Base-by-base conservation (phyloP, 2,329 filamentous ascomycete genomes). In the Cadophora malorum region DNA sequence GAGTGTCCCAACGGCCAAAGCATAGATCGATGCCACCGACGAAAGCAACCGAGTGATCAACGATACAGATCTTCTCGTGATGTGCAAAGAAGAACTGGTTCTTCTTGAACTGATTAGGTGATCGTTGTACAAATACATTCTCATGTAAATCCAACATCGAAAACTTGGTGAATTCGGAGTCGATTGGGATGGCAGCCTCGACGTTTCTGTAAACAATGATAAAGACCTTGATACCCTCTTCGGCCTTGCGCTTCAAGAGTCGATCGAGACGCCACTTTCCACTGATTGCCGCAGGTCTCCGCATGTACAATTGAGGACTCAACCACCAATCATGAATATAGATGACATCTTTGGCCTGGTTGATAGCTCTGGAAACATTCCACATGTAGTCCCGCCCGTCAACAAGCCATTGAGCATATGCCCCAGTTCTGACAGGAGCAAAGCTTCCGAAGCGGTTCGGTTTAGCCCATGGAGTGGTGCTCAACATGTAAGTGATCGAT, bases 321-420 rank as follows among this genome's bases (percentile, higher is more conserved):
- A 99, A 82, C 96, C 96, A 99, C 96, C 96, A 99, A 79, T 98
- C 96, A 78, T 99, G 96, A 70, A 99, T 98, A 80, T 98, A 98
- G 74, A 99, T 95, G 70, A 98, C 95, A 81, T 98, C 96, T 75
- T 93, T 93, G 9, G 96, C 96, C 89, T 97, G 97, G 78, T 93
- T 96, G 75, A 99, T 96, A 14, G 96, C 96, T 71, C 95, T 88
- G 12, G 95, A 98, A 8, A 98, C 94, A 78, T 97, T 97, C 96
- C 96, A 99, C 95, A 98, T 98, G 83, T 98, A 96, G 78, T 99
- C 96, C 73, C 96, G 89, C 19, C 93, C 96, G 79, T 99, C 96
- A 0, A 99, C 95, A 9, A 99, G 86, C 94, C 95, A 98, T 76
- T 97, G 94, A 1, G 94, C 94, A 80, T 95, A 96, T 33, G 96